These are phyloP conservation scores for Neoarthrinium moseri DNA, from an alignment of 2,329 filamentous ascomycete genomes.

Conservation along the genomic window DNA sequence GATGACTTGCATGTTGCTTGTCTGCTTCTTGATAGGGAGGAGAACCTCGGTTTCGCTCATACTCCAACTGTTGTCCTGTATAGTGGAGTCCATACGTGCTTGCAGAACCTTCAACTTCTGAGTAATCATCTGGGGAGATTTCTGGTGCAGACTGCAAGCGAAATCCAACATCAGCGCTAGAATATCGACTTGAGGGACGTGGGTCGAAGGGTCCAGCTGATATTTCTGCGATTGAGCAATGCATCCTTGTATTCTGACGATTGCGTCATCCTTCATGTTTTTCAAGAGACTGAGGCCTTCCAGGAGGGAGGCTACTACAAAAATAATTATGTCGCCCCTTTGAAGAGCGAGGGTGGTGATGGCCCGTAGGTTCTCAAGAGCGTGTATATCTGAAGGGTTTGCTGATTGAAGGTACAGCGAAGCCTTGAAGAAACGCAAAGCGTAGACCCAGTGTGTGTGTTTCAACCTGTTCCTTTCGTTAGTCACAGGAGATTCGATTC, in stretches of 20 bases:
- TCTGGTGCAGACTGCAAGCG: conserved; percentile 65
- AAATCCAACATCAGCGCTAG: conserved; percentile 69
- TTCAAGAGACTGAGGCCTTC: conserved; percentile 70
- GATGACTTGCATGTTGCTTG: conserved; percentile 46
- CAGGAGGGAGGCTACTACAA: conserved; percentile 63
- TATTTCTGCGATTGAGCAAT: conserved; percentile 72
- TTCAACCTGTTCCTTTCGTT: conserved; percentile 43
- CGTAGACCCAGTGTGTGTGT: conserved; percentile 73
- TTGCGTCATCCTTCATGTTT: conserved; percentile 60
- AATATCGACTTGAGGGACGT: conserved; percentile 65
- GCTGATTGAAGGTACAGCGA: conserved; percentile 65
- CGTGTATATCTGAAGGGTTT: conserved; percentile 58
- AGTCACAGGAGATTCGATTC: conserved; percentile 17
- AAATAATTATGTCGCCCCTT: conserved; percentile 62
- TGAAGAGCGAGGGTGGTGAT: conserved; percentile 59
- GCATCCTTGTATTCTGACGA: conserved; percentile 70
- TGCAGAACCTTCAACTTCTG: conserved; percentile 65
- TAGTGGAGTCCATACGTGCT: conserved; percentile 56
- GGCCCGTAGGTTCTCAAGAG: conserved; percentile 67
- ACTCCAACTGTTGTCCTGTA: conserved; percentile 43
- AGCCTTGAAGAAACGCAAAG: conserved; percentile 71
- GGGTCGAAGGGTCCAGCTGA: conserved; percentile 63
- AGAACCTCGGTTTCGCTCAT: conserved; percentile 47
- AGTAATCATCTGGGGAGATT: conserved; percentile 53
- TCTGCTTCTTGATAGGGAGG: conserved; percentile 54